These are phyloP conservation scores for Penicillium palitans DNA, from an alignment of 2,329 filamentous ascomycete species.

Conservation along the genomic window DNA sequence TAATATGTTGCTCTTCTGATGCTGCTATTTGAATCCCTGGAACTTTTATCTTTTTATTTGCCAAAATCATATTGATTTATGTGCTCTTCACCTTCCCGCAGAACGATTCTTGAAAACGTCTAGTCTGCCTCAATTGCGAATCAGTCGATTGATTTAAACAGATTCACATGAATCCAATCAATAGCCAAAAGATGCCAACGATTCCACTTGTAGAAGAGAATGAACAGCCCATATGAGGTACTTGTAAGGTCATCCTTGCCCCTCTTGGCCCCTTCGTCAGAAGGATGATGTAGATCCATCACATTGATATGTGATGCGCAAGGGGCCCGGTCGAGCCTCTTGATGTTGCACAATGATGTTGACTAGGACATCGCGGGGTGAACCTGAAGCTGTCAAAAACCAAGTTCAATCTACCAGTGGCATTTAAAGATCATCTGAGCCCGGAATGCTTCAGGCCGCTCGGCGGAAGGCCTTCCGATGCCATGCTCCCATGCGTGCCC, in stretches of 20 bases:
- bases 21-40: neutral
- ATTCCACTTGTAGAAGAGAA: neutral
- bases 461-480: slow-evolving; percentile 6
- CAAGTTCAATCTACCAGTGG: neutral
- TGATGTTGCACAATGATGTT: neutral
- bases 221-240: neutral
- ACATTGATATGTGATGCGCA: slow-evolving; percentile 2
- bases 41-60: slow-evolving; percentile 1
- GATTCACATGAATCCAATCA: neutral
- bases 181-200: neutral
- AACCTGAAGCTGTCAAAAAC: neutral
- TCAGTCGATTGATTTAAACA: neutral
- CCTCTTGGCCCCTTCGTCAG: neutral
- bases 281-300: neutral
- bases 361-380: neutral
- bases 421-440: slow-evolving; percentile 18
- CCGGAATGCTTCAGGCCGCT: slow-evolving; percentile 20
- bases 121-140: neutral
- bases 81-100: neutral
- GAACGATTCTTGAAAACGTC: neutral
- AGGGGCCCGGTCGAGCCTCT: slow-evolving; percentile 1
- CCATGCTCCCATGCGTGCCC: slow-evolving; percentile 3
- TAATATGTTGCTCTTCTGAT: slow-evolving; percentile 8
- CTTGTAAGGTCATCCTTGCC: neutral
- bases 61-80: slow-evolving; percentile 4